Conservation (phyloP, 768 basidiomycete genomes). For the Suillus ampliporus region DNA sequence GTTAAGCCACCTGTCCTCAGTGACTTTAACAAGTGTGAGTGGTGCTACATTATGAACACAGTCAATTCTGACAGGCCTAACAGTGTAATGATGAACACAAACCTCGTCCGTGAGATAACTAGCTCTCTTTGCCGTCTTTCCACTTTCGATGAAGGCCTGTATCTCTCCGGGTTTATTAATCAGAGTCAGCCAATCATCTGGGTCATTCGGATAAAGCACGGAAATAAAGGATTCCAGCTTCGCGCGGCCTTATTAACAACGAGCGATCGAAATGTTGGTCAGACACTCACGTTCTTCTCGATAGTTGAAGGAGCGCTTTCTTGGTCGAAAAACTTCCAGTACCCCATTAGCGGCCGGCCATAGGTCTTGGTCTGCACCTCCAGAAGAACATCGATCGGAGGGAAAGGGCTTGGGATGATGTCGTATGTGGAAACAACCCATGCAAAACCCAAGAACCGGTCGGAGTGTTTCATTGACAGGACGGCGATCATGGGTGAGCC, state of each 20-base stretch:
- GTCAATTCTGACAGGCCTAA: conserved; percentile 9
- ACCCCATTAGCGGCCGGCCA: conserved; percentile 48
- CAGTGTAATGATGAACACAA: conserved; percentile 14
- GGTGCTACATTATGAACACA: conserved; percentile 26
- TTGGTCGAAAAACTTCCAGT: conserved; percentile 45
- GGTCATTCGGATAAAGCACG: conserved; percentile 40
- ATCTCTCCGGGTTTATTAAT: conserved; percentile 41
- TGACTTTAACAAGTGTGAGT: conserved; percentile 31
- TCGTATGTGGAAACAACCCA: conserved; percentile 43
- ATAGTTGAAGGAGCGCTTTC: conserved; percentile 39
- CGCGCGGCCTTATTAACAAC: not conserved
- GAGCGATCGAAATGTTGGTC: not conserved
- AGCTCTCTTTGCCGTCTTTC: conserved; percentile 25
- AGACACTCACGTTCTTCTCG: conserved; percentile 38
- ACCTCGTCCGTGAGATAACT: conserved; percentile 41
- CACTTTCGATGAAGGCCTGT: conserved; percentile 36
- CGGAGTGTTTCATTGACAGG: conserved; percentile 43
- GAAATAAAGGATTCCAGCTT: conserved; percentile 48
- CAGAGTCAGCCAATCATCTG: conserved; percentile 40
- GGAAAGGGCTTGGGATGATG: conserved; percentile 30
- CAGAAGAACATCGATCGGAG: conserved; percentile 33
- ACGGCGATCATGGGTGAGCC: conserved; percentile 41
- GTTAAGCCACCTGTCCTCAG: conserved; percentile 38
- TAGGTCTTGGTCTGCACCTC: conserved; percentile 30
- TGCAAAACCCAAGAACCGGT: conserved; percentile 47